Conservation (phyloP, 192 early-diverging fungal species). For the Obelidium mucronatum region DNA sequence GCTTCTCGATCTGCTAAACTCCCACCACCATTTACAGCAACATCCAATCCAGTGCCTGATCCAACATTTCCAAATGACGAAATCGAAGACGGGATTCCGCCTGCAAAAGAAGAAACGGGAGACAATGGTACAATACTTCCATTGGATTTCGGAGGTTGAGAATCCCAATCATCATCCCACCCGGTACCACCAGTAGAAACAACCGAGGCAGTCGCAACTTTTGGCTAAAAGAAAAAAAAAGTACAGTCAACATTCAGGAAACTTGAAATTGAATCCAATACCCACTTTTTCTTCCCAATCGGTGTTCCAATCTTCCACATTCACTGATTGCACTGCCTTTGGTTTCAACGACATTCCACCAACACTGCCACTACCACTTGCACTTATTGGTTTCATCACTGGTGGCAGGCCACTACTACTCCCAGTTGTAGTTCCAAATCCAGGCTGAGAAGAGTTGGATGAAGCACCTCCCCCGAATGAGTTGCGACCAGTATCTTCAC, state of each 20-base stretch:
- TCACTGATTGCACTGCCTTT: neutral
- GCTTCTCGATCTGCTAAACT: conserved; percentile 12
- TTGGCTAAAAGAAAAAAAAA: neutral
- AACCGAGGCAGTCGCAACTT: neutral
- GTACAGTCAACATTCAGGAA: no score
- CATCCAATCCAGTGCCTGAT: neutral
- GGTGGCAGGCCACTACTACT: neutral
- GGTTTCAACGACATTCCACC: conserved; percentile 33
- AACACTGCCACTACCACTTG: no score
- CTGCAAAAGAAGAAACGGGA: neutral
- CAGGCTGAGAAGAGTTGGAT: no score
- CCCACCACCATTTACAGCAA: neutral
- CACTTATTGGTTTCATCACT: neutral
- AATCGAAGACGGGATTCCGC: neutral
- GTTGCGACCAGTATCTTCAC: neutral
- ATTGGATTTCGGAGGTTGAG: neutral
- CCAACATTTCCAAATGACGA: neutral
- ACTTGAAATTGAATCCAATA: neutral
- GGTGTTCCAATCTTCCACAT: neutral
- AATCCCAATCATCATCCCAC: conserved; percentile 40
- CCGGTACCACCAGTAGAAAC: conserved; percentile 4
- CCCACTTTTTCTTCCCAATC: conserved; percentile 33
- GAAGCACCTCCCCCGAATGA: no score
- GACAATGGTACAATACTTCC: neutral
- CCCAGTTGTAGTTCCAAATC: neutral